Conservation (phyloP, 208 protist species). For the Acanthamoeba royreba region DNA sequence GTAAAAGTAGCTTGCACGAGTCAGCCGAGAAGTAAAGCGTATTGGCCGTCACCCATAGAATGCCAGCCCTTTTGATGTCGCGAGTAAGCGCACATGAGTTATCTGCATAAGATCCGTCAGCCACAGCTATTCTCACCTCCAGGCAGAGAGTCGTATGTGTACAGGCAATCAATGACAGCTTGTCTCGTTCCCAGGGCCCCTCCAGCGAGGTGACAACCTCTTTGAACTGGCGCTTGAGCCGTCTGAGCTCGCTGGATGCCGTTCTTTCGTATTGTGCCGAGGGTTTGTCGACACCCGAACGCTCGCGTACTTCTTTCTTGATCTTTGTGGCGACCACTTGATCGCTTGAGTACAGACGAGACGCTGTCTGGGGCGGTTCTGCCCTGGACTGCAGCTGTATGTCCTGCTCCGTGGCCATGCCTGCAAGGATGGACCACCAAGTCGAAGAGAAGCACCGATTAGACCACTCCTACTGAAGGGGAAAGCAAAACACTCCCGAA, state of each 20-base stretch:
- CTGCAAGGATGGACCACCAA: background rate
- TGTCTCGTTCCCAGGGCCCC: constrained; percentile 1
- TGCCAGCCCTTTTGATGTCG: background rate
- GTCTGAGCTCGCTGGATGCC: background rate
- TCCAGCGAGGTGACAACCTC: constrained; percentile 6
- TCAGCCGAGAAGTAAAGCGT: constrained; percentile 6
- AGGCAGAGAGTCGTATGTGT: background rate
- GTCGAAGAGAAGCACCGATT: too few species aligned
- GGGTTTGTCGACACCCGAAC: background rate
- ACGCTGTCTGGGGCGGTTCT: background rate
- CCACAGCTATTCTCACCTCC: too few species aligned
- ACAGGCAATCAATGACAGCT: background rate
- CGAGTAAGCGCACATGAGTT: background rate
- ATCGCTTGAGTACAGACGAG: background rate
- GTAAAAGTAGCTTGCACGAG: constrained; percentile 1
- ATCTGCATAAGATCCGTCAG: background rate
- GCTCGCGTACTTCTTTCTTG: background rate
- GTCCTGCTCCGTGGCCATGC: constrained; percentile 27
- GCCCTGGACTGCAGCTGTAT: background rate
- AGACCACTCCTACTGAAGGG: too few species aligned
- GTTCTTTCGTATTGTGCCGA: background rate
- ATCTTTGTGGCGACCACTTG: background rate
- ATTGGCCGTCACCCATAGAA: constrained; percentile 28
- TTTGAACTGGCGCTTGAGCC: constrained; percentile 17
- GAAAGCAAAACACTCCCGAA: too few species aligned